Conservation (phyloP, 176 grass and related monocot species). For the Bolboschoenus planiculmis region DNA sequence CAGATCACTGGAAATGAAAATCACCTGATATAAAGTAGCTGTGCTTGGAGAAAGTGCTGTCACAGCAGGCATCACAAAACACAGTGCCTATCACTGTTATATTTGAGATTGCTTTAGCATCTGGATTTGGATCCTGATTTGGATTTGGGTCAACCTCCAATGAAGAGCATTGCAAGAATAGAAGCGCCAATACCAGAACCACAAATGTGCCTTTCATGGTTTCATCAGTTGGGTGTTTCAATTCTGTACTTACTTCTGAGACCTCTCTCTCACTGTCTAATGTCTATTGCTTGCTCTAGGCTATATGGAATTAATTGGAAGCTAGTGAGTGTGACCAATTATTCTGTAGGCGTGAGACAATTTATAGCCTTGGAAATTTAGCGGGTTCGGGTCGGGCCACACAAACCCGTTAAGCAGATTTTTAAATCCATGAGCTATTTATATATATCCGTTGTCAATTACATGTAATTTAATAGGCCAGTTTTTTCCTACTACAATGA, state of each 20-base stretch:
- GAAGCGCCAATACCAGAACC: constrained; percentile 6
- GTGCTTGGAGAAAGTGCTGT: constrained; percentile 63
- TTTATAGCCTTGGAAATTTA: background rate
- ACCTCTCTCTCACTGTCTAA: background rate
- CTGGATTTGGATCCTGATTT: background rate
- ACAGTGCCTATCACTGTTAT: constrained; percentile 71
- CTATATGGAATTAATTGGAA: background rate
- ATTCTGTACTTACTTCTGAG: constrained; percentile 18
- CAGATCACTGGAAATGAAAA: background rate
- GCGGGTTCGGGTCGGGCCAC: background rate
- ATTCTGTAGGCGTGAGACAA: background rate
- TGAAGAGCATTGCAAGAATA: constrained; percentile 15
- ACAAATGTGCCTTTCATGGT: background rate
- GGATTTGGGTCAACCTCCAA: constrained; percentile 27
- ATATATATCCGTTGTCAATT: background rate
- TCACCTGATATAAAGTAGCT: constrained; percentile 91
- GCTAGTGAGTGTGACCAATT: background rate
- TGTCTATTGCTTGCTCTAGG: constrained; percentile 9
- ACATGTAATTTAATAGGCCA: background rate
- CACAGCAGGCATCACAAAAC: constrained; percentile 84
- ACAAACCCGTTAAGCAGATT: background rate
- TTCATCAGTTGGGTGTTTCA: background rate
- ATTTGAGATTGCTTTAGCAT: constrained; percentile 25
- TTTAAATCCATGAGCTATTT: background rate
- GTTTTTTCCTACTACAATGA: background rate